phyloP scores from a whole-genome alignment of 2,329 filamentous ascomycete species.

The Capronia epimyces region DNA sequence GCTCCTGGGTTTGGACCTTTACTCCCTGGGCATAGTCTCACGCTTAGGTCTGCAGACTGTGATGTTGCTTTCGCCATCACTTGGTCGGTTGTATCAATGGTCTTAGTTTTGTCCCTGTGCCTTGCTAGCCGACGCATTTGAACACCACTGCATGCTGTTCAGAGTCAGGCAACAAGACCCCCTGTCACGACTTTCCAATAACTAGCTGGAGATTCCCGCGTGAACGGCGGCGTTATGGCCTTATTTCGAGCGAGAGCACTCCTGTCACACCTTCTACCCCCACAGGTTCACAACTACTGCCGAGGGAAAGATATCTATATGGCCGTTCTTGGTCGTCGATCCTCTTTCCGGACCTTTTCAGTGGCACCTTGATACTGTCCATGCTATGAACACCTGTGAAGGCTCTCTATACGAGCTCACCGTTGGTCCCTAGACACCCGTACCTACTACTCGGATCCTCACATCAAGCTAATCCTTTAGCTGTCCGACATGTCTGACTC shows the following conservation, averaged over 20 bases:
- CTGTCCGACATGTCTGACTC: constrained; percentile 2
- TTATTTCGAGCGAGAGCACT: no score
- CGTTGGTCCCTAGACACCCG: neutral
- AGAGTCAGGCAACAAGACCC: neutral
- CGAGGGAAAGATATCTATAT: no score
- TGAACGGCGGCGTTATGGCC: neutral
- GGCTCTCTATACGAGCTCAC: neutral
- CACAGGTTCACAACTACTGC: no score
- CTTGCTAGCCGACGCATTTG: neutral
- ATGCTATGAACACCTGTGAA: no score
- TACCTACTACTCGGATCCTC: no score
- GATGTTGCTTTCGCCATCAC: neutral
- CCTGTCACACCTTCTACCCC: no score
- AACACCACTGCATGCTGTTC: neutral
- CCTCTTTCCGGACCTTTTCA: no score
- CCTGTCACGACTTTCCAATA: neutral
- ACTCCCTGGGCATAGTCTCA: no score
- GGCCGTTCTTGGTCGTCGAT: no score
- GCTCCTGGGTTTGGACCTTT: no score
- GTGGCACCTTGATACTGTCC: no score
- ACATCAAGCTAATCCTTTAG: neutral
- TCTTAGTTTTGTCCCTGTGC: neutral
- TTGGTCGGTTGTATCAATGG: neutral
- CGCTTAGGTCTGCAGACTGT: neutral
- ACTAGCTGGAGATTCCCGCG: no score